A percentile compares a stretch with the other conserved stretches of the same genome.
These are phyloP conservation scores for Termitomyces sp. DNA, from an alignment of 768 basidiomycete species.

Conservation along the genomic window DNA sequence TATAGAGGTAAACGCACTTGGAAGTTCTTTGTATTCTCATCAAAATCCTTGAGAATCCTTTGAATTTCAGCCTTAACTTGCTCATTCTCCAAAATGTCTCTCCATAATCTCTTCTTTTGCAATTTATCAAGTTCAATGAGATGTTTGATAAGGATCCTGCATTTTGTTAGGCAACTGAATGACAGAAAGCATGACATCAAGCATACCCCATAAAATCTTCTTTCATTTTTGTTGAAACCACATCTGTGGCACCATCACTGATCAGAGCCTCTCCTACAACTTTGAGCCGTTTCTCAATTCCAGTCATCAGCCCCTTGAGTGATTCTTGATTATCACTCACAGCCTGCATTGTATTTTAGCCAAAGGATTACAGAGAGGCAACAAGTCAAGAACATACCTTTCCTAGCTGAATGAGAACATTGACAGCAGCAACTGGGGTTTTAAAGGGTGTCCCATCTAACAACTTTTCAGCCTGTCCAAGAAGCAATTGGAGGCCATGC, in stretches of 20 bases:
- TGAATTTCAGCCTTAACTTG: constrained; percentile 8
- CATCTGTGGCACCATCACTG: neutral
- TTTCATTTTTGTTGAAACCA: neutral
- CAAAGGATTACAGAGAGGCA: neutral
- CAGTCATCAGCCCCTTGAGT: neutral
- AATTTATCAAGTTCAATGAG: neutral
- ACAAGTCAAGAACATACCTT: neutral
- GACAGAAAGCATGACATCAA: neutral
- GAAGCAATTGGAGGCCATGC: neutral
- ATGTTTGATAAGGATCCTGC: neutral
- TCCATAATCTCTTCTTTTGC: neutral
- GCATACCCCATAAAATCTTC: neutral
- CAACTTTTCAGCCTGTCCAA: neutral
- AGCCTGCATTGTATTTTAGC: neutral
- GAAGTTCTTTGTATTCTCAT: constrained; percentile 11
- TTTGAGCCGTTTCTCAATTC: neutral
- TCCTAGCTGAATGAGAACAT: neutral
- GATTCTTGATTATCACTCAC: neutral
- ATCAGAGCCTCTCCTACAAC: neutral
- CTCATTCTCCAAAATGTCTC: constrained; percentile 7
- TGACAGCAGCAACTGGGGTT: neutral
- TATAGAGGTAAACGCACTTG: neutral
- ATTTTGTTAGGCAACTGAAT: neutral
- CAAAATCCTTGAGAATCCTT: neutral
- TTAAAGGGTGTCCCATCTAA: neutral